Evolutionary conservation across 768 basidiomycete species (phyloP), one percentile per base, ranked within the genome.

Genomic region (Xerocomus potaroensis): DNA sequence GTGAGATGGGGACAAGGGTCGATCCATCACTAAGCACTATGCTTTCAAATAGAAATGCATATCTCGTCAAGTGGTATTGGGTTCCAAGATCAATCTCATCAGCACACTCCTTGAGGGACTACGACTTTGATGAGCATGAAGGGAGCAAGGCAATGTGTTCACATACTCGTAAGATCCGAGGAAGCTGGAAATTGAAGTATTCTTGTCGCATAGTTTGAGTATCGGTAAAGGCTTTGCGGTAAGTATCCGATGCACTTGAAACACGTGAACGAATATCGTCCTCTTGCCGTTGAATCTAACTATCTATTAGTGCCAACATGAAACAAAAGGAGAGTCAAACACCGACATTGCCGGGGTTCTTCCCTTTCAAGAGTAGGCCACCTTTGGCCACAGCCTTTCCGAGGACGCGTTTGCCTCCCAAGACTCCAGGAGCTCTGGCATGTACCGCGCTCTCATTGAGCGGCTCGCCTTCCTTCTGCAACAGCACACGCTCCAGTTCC

Each of bases 81-180:
- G 91, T 93, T n/a, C 94, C 96, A 35, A 96, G 74, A 65, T 99
- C 96, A 44, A 97, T 83, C 67, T 99, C 96, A 59, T 97, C 95
- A 21, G 89, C 80, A 58, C 91, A 91, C 64, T 97, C 93, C 65
- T 98, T 98, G 48, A 99, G 72, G 18, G 88, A 79, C 91, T 92
- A 39, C 47, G 48, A 42, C 29, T 18, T 31, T 37, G 31, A 45
- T 64, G 16, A 56, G 52, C 27, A 41, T 7, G 19, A 48, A 14
- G 26, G 47, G 23, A 27, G 23, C 18, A 37, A 7, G 26, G 11
- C 31, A 10, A 36, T 35, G 31, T 24, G 45, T 27, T 33, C n/a
- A 76, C 88, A 61, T 63, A 94, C 93, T 42, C 96, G 79, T 31
- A 99, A 68, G 47, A 97, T 89, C 55, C 92, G 85, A 45, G 96